These are phyloP conservation scores for Epichloe bromicola DNA, from an alignment of 2,329 filamentous ascomycete species.

Conservation along the genomic window DNA sequence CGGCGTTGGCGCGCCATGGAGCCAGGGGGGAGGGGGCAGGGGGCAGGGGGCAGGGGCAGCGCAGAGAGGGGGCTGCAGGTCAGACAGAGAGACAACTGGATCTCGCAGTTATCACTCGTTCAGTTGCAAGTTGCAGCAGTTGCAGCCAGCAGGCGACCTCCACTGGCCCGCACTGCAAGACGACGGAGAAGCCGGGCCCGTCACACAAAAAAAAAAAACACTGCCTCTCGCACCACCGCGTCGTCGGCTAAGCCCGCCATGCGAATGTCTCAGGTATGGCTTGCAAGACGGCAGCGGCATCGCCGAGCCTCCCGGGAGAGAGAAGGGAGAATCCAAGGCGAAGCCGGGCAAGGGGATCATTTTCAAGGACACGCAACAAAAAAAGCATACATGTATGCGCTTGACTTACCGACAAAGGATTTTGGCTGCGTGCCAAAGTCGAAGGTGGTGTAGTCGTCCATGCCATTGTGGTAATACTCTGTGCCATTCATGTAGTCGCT, in stretches of 20 bases:
- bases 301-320: neutral
- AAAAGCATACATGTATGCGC: neutral
- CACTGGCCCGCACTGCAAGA: too few relatives aligned
- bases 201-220: neutral
- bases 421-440: constrained; percentile 34
- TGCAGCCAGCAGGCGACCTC: too few relatives aligned
- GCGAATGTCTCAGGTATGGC: constrained; percentile 5
- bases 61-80: too few relatives aligned
- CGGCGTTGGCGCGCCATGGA: too few relatives aligned
- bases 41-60: neutral
- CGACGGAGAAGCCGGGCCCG: neutral
- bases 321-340: neutral
- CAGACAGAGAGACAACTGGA: too few relatives aligned
- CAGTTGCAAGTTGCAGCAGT: too few relatives aligned
- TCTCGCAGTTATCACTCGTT: neutral
- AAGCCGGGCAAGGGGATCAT: neutral
- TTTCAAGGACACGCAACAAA: neutral
- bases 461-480: constrained; percentile 39
- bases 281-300: constrained; percentile 6
- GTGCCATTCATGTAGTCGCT: constrained; percentile 38
- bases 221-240: neutral
- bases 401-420: constrained; percentile 44
- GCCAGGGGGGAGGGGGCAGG: neutral
- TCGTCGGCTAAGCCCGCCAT: constrained; percentile 1
- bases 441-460: constrained; percentile 37